A percentile compares a stretch with the other conserved stretches of the same genome.
Evolutionary conservation across 1,139 yeast species (phyloP).

Genomic region (Meyerozyma elateridarum): DNA sequence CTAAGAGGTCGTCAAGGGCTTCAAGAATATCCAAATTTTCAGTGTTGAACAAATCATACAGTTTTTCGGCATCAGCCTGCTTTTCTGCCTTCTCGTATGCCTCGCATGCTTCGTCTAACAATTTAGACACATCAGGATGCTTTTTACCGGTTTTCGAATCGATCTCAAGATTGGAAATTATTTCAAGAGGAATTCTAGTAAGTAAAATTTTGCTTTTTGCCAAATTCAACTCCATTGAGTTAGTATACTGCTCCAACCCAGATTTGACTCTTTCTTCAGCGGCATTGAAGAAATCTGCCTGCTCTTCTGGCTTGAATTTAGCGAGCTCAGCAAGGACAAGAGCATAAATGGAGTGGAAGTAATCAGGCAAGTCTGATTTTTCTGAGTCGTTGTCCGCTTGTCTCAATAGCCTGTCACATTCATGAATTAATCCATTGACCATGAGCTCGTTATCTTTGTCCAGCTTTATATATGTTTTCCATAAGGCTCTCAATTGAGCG

Average conservation of each 20-base stretch:
- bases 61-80: constrained; percentile 22
- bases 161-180: constrained; percentile 44
- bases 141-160: constrained; percentile 23
- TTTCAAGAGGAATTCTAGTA: constrained; percentile 55
- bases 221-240: constrained; percentile 43
- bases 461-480: constrained; percentile 53
- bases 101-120: constrained; percentile 39
- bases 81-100: constrained; percentile 43
- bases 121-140: constrained; percentile 29
- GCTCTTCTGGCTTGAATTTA: constrained; percentile 41
- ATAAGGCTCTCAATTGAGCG: constrained; percentile 67
- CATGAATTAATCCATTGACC: constrained; percentile 84
- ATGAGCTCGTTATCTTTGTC: constrained; percentile 59
- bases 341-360: constrained; percentile 72
- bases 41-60: constrained; percentile 27
- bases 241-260: constrained; percentile 52
- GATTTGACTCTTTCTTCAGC: constrained; percentile 64
- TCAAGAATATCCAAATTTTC: constrained; percentile 48
- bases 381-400: constrained; percentile 26
- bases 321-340: constrained; percentile 68
- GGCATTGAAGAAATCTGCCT: constrained; percentile 55
- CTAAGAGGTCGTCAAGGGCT: constrained; percentile 59
- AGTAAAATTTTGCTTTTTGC: constrained; percentile 54
- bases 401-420: constrained; percentile 78
- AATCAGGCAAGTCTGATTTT: constrained; percentile 42